A percentile compares a stretch with the other conserved stretches of the same genome.
phyloP scores from a whole-genome alignment of 1,139 yeast genomes.

The Suhomyces coccinellae region DNA sequence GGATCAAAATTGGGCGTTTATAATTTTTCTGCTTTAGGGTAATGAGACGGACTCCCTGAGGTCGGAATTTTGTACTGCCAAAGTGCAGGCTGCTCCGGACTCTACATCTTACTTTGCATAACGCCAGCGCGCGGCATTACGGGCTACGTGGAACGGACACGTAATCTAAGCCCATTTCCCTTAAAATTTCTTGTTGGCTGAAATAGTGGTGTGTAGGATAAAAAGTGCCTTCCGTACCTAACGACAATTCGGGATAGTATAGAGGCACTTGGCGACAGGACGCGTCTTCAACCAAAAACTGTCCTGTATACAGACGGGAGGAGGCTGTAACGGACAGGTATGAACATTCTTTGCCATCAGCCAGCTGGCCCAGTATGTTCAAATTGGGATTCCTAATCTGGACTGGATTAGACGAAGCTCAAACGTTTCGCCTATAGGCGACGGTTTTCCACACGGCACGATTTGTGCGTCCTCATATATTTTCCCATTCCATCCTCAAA shows the following conservation, averaged over 20 bases:
- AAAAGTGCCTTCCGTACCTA: constrained; percentile 2
- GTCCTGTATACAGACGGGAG: background rate
- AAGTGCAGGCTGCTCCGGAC: constrained; percentile 6
- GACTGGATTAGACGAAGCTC: constrained; percentile 1
- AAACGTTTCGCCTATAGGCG: background rate
- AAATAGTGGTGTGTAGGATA: constrained; percentile 1
- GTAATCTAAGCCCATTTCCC: constrained; percentile 1
- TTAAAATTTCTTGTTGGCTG: background rate
- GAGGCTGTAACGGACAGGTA: constrained; percentile 4
- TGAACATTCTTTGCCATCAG: background rate
- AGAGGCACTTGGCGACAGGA: constrained; percentile 4
- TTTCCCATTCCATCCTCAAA: background rate
- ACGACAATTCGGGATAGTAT: constrained; percentile 1
- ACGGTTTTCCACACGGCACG: background rate
- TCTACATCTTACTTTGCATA: background rate
- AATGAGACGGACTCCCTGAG: constrained; percentile 9
- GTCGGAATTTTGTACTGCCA: constrained; percentile 5
- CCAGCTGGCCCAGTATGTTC: background rate
- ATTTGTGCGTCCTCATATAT: background rate
- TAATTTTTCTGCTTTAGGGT: constrained; percentile 13
- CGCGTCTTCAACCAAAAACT: constrained; percentile 1
- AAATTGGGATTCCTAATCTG: background rate
- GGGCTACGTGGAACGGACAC: constrained; percentile 3
- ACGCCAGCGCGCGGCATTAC: constrained; percentile 2
- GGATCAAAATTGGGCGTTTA: constrained; percentile 14